phyloP scores from a whole-genome alignment of 2,329 filamentous ascomycete species.

The Ceratocystis smalleyi region DNA sequence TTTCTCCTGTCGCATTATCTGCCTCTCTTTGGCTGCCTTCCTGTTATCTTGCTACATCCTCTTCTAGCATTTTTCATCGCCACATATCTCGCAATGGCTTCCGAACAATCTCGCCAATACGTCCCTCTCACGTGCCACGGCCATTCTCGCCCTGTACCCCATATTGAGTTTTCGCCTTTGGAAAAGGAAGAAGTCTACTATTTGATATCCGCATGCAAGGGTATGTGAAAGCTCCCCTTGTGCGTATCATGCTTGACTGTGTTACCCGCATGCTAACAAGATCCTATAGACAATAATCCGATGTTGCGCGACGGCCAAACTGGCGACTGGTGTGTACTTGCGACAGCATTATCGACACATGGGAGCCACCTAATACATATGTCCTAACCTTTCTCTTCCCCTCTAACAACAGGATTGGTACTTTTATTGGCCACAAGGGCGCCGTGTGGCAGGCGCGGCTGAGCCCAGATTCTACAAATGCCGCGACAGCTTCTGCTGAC shows the following conservation, averaged over 20 bases:
- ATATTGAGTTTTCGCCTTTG: conserved; percentile 75
- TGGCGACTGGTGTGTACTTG: conserved; percentile 59
- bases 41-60: background rate
- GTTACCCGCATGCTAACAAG: background rate
- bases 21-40: background rate
- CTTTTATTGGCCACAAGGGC: conserved; percentile 94
- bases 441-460: conserved; percentile 93
- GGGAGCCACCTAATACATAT: background rate
- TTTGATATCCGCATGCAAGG: conserved; percentile 85
- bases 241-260: conserved; percentile 14
- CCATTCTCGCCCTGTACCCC: conserved; percentile 81
- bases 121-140: conserved; percentile 89
- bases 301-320: conserved; percentile 96
- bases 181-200: conserved; percentile 77
- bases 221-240: conserved; percentile 28
- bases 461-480: conserved; percentile 71
- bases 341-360: background rate
- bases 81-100: conserved; percentile 14
- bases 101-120: conserved; percentile 37
- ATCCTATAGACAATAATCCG: conserved; percentile 68
- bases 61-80: background rate
- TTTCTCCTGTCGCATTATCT: background rate
- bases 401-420: conserved; percentile 62
- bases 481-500: conserved; percentile 87
- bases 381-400: background rate